These are phyloP conservation scores for Botrytis sinoallii DNA, from an alignment of 2,329 filamentous ascomycete genomes.

Conservation along the genomic window DNA sequence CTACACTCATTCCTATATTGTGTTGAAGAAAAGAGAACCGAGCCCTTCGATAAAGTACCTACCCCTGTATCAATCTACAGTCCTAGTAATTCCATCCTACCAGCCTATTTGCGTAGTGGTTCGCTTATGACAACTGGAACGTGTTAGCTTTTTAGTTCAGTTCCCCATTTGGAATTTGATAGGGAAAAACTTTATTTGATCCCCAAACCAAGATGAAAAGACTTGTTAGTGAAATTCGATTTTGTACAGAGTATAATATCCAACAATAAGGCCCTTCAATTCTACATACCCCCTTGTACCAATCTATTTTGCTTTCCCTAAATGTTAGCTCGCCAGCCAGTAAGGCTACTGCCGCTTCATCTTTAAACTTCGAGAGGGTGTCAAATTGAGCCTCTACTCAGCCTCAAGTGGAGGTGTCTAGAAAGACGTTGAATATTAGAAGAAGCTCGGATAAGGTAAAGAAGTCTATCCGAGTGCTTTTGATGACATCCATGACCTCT, in stretches of 20 bases:
- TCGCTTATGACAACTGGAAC: neutral
- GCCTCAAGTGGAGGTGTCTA: constrained; percentile 1
- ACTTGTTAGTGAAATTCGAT: neutral
- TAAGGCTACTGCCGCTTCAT: neutral
- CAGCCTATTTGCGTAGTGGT: neutral
- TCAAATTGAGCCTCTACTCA: neutral
- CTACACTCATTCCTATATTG: neutral
- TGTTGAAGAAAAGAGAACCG: neutral
- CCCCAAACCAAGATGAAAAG: neutral
- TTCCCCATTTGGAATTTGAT: neutral
- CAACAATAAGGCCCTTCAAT: neutral
- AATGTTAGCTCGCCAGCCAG: neutral
- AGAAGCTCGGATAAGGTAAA: neutral
- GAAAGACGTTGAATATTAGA: neutral
- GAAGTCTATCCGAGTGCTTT: neutral
- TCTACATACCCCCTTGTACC: neutral
- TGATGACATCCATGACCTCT: neutral
- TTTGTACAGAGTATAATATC: neutral
- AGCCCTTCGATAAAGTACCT: neutral
- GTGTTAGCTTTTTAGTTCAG: neutral
- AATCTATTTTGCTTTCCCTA: neutral
- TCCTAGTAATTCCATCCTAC: neutral
- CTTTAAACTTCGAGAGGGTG: neutral
- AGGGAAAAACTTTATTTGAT: constrained; percentile 1
- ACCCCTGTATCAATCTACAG: neutral